These are phyloP conservation scores for Pythium phragmitis DNA, from an alignment of 352 stramenopile genomes.

Conservation along the genomic window DNA sequence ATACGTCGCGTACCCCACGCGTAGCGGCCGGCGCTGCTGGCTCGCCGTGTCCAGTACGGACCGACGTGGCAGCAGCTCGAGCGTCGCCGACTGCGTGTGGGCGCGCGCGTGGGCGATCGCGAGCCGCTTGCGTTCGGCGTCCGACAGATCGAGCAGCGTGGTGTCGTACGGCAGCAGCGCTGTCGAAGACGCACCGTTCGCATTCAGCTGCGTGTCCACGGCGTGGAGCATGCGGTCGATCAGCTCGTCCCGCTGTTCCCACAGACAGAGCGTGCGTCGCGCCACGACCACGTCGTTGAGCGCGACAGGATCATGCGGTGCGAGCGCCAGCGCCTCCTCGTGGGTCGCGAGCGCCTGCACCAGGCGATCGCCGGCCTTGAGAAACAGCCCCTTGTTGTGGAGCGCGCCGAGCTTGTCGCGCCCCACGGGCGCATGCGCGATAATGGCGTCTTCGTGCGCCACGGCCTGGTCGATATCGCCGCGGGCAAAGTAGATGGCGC, in stretches of 20 bases:
- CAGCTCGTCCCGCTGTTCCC: slow-evolving; percentile 47
- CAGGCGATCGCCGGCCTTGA: slow-evolving; percentile 45
- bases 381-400: slow-evolving; percentile 76
- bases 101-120: slow-evolving; percentile 30
- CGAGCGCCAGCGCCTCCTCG: slow-evolving; percentile 38
- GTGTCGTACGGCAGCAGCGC: slow-evolving; percentile 69
- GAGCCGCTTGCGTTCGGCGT: slow-evolving; percentile 47
- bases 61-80: slow-evolving; percentile 32
- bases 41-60: background rate
- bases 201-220: slow-evolving; percentile 26
- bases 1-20: slow-evolving; percentile 85
- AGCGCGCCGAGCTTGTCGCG: slow-evolving; percentile 33
- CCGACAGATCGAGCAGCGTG: slow-evolving; percentile 55
- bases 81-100: slow-evolving; percentile 39
- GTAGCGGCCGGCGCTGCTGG: slow-evolving; percentile 34
- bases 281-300: slow-evolving; percentile 53
- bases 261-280: slow-evolving; percentile 58
- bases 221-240: slow-evolving; percentile 41
- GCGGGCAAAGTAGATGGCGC: slow-evolving; percentile 47
- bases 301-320: slow-evolving; percentile 34
- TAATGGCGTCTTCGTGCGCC: slow-evolving; percentile 43
- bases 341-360: slow-evolving; percentile 43
- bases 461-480: slow-evolving; percentile 40
- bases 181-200: slow-evolving; percentile 1
- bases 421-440: slow-evolving; percentile 21